Evolutionary conservation across 805 yeast species (phyloP).

Genomic region (Lipomyces lipofer): DNA sequence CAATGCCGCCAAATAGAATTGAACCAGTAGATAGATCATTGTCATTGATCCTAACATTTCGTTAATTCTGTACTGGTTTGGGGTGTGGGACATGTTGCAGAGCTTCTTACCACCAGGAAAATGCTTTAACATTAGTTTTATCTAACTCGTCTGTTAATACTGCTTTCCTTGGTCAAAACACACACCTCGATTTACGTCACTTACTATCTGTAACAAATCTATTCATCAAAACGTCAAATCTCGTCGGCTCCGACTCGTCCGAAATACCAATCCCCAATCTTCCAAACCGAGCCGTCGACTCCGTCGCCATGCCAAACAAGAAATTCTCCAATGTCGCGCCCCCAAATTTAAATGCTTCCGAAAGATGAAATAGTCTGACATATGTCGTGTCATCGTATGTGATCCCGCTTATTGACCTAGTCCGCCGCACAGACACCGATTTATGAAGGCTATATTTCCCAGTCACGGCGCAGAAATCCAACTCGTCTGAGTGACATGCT

Average conservation of each 20-base stretch:
- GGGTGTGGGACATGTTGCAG: neutral
- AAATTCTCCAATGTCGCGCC: neutral
- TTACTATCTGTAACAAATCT: neutral
- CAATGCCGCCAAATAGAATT: conserved; percentile 49
- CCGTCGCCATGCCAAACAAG: conserved; percentile 15
- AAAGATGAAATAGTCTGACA: conserved; percentile 59
- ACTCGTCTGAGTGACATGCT: conserved; percentile 1
- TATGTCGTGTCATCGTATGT: conserved; percentile 49
- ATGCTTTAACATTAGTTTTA: neutral
- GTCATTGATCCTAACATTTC: conserved; percentile 37
- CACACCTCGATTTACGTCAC: neutral
- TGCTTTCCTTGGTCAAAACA: neutral
- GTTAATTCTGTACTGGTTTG: neutral
- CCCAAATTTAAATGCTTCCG: conserved; percentile 46
- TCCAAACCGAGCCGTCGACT: conserved; percentile 17
- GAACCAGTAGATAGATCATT: conserved; percentile 39
- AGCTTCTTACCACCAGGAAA: neutral
- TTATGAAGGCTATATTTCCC: neutral
- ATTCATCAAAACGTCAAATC: neutral
- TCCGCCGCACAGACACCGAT: conserved; percentile 1
- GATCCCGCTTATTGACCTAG: conserved; percentile 36
- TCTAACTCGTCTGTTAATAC: too few relatives aligned
- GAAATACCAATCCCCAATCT: conserved; percentile 10
- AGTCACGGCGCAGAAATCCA: conserved; percentile 14
- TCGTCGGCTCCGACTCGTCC: neutral